Percentiles rank a stretch among this genome's conserved stretches.
phyloP scores from a whole-genome alignment of 2,329 filamentous ascomycete species.

The Fusarium pseudograminearum region DNA sequence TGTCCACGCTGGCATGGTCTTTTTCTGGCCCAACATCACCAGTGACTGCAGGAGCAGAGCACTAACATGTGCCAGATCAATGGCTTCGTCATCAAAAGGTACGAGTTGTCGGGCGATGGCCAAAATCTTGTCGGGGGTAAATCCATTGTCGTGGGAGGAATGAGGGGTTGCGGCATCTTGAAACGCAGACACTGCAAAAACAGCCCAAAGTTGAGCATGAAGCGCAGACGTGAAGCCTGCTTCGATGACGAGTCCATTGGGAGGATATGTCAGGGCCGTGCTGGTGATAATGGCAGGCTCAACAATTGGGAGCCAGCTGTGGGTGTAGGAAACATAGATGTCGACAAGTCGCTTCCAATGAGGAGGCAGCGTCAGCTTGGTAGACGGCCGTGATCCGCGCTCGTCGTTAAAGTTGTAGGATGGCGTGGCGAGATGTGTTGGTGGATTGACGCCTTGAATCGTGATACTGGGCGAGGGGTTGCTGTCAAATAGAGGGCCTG shows the following conservation, averaged over 20 bases:
- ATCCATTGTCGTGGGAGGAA: slow-evolving; percentile 5
- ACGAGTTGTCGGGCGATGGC: slow-evolving; percentile 62
- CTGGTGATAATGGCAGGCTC: slow-evolving; percentile 73
- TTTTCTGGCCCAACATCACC: slow-evolving; percentile 69
- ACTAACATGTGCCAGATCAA: slow-evolving; percentile 56
- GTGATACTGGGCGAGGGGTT: slow-evolving; percentile 40
- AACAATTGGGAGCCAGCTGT: slow-evolving; percentile 80
- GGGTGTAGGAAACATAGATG: slow-evolving; percentile 79
- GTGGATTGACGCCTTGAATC: slow-evolving; percentile 25
- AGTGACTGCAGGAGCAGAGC: slow-evolving; percentile 69
- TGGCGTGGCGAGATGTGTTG: slow-evolving; percentile 9
- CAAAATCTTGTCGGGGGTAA: slow-evolving; percentile 58
- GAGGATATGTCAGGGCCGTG: slow-evolving; percentile 58
- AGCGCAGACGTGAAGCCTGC: slow-evolving; percentile 51
- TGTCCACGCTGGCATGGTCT: slow-evolving; percentile 71
- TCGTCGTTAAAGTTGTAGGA: slow-evolving; percentile 17
- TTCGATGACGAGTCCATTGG: slow-evolving; percentile 50
- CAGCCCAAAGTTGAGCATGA: slow-evolving; percentile 71
- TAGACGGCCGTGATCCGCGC: slow-evolving; percentile 14
- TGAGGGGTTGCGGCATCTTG: slow-evolving; percentile 57
- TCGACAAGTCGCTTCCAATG: slow-evolving; percentile 74
- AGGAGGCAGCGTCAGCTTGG: slow-evolving; percentile 57
- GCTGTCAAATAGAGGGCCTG: slow-evolving; percentile 33
- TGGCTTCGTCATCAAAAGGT: slow-evolving; percentile 60
- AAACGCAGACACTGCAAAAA: slow-evolving; percentile 67